A percentile compares a stretch with the other conserved stretches of the same genome.
Evolutionary conservation across 2,329 filamentous ascomycete genomes (phyloP).

Genomic region (Eutypa lata): DNA sequence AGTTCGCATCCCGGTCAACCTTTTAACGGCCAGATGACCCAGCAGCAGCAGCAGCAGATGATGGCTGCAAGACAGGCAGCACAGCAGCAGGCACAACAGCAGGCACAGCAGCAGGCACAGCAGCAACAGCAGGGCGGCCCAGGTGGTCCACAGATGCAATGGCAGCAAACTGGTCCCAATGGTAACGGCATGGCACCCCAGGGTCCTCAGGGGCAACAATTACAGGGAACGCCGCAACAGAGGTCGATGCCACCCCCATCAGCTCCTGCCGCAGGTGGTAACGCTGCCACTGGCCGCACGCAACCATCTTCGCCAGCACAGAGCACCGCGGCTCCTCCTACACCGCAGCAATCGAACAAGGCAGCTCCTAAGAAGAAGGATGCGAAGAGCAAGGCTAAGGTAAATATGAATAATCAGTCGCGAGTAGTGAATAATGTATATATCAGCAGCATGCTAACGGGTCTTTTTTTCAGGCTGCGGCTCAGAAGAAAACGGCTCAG

Average conservation of each 20-base stretch:
- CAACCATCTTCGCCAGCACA: slow-evolving; percentile 61
- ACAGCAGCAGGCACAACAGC: slow-evolving; percentile 27
- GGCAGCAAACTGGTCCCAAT: slow-evolving; percentile 44
- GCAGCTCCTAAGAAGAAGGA: slow-evolving; percentile 76
- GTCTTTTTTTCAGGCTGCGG: slow-evolving; percentile 41
- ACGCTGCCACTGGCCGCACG: slow-evolving; percentile 48
- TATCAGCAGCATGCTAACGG: slow-evolving; percentile 23
- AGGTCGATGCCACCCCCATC: slow-evolving; percentile 67
- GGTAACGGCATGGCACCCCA: slow-evolving; percentile 39
- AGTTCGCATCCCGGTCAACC: slow-evolving; percentile 60
- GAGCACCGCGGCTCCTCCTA: slow-evolving; percentile 67
- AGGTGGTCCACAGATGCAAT: slow-evolving; percentile 35
- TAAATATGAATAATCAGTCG: too few relatives aligned
- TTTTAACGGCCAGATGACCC: slow-evolving; percentile 55
- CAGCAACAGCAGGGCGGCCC: slow-evolving; percentile 46
- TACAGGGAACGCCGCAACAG: slow-evolving; percentile 71
- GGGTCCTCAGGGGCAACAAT: slow-evolving; percentile 46
- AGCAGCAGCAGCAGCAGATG: slow-evolving; percentile 60
- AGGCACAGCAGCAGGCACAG: slow-evolving; percentile 33
- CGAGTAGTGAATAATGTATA: too few relatives aligned
- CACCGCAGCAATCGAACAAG: slow-evolving; percentile 71
- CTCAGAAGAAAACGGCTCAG: slow-evolving; percentile 62
- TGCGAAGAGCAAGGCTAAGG: slow-evolving; percentile 65
- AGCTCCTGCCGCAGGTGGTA: slow-evolving; percentile 46
- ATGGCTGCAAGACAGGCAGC: slow-evolving; percentile 45